Evolutionary conservation across 225 moss, liverwort and hornwort species (phyloP), one percentile per base, ranked within the genome.

Genomic region (Straminergon stramineum): DNA sequence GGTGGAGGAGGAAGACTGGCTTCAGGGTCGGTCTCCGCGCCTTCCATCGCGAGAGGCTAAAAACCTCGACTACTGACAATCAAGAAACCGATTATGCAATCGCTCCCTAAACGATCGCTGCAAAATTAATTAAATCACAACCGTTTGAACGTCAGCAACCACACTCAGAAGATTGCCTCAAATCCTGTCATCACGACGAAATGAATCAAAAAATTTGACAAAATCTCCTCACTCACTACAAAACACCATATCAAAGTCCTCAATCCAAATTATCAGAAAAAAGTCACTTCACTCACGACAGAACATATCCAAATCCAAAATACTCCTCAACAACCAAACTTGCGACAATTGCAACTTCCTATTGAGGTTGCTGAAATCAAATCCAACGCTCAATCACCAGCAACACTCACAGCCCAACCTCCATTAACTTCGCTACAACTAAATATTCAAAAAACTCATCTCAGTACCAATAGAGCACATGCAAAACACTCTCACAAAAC

Each of bases 1-100:
- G 92, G 92, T 6, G 90, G 91, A 16, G 92, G 92, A 41, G 92
- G 94, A 43, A 92, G 90, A 52, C 17, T 71, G 10, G 69, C 51
- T 88, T 71, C 88, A 37, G 41, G 67, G 55, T 87, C 87, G 26
- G 41, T 61, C 67, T 85, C 69, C 51, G 64, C 60, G 27, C 79
- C 74, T 83, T 67, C 89, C 89, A 87, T 89, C 63, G 80, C 31
- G 45, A 26, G 55, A 58, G 61, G 85, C 52, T 16, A 85, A 23
- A 14, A 67, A 20, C 37, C 35, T 28, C 26, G n/a, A 66, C 73
- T 66, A 8, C 75, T 32, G 58, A 57, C n/a, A 41, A 57, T 62
- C 48, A 22, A 64, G 63, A 55, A 55, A 74, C 53, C 34, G 56
- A 65, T 18, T 21, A 19, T 4, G 20, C 52, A 60, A 18, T 17